A percentile compares a stretch with the other conserved stretches of the same genome.
These are phyloP conservation scores for Bruguiera hainesii DNA, from an alignment of 441 rosid species.

Conservation along the genomic window DNA sequence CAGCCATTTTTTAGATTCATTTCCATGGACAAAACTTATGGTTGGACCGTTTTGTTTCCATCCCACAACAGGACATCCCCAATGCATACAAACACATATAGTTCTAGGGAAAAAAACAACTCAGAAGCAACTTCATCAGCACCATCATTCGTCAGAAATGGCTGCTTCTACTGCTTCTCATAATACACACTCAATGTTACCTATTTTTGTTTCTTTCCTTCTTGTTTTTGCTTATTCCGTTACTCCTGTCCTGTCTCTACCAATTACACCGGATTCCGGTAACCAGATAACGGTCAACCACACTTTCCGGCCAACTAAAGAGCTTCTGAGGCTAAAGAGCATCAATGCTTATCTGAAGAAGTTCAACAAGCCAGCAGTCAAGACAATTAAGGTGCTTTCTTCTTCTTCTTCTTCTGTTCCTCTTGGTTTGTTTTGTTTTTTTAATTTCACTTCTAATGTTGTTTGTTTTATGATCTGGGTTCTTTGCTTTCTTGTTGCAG, in stretches of 20 bases:
- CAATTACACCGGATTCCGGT: conserved; percentile 25
- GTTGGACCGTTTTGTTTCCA: conserved; percentile 29
- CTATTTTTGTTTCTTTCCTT: conserved; percentile 48
- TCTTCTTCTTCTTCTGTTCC: background rate
- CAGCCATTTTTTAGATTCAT: conserved; percentile 31
- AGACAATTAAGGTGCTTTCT: conserved; percentile 66
- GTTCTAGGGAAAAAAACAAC: conserved; percentile 29
- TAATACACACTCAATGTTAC: conserved; percentile 13
- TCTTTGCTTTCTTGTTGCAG: conserved; percentile 37
- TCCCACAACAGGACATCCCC: conserved; percentile 46
- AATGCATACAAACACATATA: conserved; percentile 44
- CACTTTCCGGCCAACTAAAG: conserved; percentile 45
- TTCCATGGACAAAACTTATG: conserved; percentile 31
- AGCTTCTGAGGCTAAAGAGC: conserved; percentile 42
- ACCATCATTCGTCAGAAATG: conserved; percentile 36
- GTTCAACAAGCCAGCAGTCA: conserved; percentile 84
- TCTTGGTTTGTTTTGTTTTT: background rate
- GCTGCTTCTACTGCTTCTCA: conserved; percentile 32
- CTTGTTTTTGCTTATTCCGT: conserved; percentile 36
- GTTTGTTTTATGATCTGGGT: conserved; percentile 8
- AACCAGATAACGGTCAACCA: conserved; percentile 35
- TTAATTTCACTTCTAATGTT: background rate
- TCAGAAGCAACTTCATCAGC: conserved; percentile 11
- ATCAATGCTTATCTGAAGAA: conserved; percentile 56
- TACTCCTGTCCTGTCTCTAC: conserved; percentile 38